Percentiles rank a stretch among this genome's conserved stretches.
Conservation (phyloP, 2,329 filamentous ascomycete species). For the Neofusicoccum parvum region DNA sequence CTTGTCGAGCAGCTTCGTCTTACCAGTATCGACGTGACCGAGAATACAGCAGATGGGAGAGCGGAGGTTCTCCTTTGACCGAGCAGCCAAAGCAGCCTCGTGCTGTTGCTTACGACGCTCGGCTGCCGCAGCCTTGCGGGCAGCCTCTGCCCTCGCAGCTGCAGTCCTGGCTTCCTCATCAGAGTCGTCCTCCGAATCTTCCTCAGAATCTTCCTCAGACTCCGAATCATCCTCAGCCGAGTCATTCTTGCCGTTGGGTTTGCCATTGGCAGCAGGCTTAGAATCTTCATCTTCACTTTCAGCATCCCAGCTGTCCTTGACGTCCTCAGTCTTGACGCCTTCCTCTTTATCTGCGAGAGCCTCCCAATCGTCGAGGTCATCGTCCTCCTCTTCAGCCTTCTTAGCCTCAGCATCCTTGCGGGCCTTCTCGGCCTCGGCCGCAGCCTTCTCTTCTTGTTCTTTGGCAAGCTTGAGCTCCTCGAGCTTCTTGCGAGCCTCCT, state of each 20-base stretch:
- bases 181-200: slow-evolving; percentile 63
- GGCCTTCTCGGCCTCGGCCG: slow-evolving; percentile 75
- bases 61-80: slow-evolving; percentile 90
- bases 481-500: slow-evolving; percentile 59
- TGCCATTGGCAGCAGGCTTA: slow-evolving; percentile 39
- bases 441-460: slow-evolving; percentile 73
- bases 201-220: slow-evolving; percentile 47
- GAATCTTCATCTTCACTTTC: slow-evolving; percentile 71
- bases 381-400: slow-evolving; percentile 59
- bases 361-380: slow-evolving; percentile 82
- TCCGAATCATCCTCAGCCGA: slow-evolving; percentile 42
- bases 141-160: slow-evolving; percentile 69
- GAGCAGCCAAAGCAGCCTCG: slow-evolving; percentile 85
- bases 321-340: slow-evolving; percentile 78
- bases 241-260: slow-evolving; percentile 32
- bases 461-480: slow-evolving; percentile 55
- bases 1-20: slow-evolving; percentile 99
- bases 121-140: slow-evolving; percentile 84
- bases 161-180: slow-evolving; percentile 77
- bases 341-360: slow-evolving; percentile 72
- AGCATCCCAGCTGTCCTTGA: slow-evolving; percentile 96
- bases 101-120: slow-evolving; percentile 87
- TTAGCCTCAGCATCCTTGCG: slow-evolving; percentile 69
- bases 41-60: slow-evolving; percentile 99
- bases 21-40: slow-evolving; percentile 99